phyloP scores from a whole-genome alignment of 805 yeast species.

The Barnettozyma wickerhamii region DNA sequence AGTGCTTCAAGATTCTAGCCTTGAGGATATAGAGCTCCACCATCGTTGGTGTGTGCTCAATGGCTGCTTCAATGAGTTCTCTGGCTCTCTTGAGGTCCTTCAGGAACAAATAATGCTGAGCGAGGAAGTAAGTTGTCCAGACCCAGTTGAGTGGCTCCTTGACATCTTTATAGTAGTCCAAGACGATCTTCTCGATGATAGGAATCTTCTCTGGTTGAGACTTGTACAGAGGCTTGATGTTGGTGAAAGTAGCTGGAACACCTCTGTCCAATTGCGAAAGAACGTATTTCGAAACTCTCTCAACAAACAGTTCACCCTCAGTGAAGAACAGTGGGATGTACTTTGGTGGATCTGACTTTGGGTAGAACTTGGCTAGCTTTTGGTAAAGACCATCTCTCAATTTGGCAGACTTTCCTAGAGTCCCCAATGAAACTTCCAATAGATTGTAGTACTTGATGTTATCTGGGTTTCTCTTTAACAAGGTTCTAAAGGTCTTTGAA shows the following conservation, averaged over 20 bases:
- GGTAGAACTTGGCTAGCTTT: slow-evolving; percentile 65
- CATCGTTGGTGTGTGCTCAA: slow-evolving; percentile 73
- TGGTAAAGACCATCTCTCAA: slow-evolving; percentile 57
- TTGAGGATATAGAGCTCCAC: slow-evolving; percentile 79
- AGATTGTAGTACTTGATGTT: slow-evolving; percentile 57
- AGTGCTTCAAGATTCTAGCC: slow-evolving; percentile 75
- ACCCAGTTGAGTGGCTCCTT: slow-evolving; percentile 33
- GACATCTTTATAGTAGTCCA: slow-evolving; percentile 34
- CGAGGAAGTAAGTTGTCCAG: slow-evolving; percentile 75
- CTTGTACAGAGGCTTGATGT: slow-evolving; percentile 75
- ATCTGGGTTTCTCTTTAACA: slow-evolving; percentile 86
- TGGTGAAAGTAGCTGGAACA: slow-evolving; percentile 86
- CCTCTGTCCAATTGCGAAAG: slow-evolving; percentile 64
- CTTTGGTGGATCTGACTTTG: slow-evolving; percentile 76
- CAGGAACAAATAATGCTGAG: slow-evolving; percentile 67
- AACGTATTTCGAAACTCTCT: slow-evolving; percentile 51
- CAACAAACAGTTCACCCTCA: slow-evolving; percentile 46
- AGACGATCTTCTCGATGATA: slow-evolving; percentile 50
- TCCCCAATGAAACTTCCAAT: slow-evolving; percentile 62
- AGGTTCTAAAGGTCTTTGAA: slow-evolving; percentile 56
- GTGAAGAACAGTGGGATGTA: slow-evolving; percentile 75
- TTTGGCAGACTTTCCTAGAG: slow-evolving; percentile 41
- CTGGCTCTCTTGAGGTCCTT: slow-evolving; percentile 52
- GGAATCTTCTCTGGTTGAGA: slow-evolving; percentile 28
- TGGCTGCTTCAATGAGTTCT: slow-evolving; percentile 54